These are phyloP conservation scores for Ilyonectria destructans DNA, from an alignment of 2,329 filamentous ascomycete genomes.

Conservation along the genomic window DNA sequence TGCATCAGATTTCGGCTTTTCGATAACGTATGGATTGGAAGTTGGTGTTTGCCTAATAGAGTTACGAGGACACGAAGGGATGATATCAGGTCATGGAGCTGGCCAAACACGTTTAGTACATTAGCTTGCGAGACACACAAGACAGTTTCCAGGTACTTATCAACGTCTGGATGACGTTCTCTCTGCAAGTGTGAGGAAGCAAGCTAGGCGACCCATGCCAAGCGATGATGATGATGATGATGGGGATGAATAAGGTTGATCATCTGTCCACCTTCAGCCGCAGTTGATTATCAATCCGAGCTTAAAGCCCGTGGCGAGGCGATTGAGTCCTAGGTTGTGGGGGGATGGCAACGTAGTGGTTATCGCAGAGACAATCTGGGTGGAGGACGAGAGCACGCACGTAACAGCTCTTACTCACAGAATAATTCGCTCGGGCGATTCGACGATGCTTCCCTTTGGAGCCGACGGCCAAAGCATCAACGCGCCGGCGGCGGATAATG, in stretches of 20 bases:
- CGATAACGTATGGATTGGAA: constrained; percentile 39
- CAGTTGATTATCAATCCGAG: constrained; percentile 13
- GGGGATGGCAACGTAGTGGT: neutral
- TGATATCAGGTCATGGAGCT: constrained; percentile 46
- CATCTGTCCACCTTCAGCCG: constrained; percentile 10
- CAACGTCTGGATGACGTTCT: constrained; percentile 2
- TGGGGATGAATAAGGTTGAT: neutral
- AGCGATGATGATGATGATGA: neutral
- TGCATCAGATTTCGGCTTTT: constrained; percentile 36
- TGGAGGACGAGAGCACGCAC: constrained; percentile 9
- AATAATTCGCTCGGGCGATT: neutral
- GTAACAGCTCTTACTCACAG: constrained; percentile 20
- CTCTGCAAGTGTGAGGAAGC: neutral
- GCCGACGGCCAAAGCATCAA: constrained; percentile 3
- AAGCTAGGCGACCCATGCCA: neutral
- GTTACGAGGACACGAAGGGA: constrained; percentile 53
- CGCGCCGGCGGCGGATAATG: constrained; percentile 3
- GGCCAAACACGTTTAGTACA: constrained; percentile 36
- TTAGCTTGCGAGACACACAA: constrained; percentile 30
- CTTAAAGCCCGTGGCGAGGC: neutral
- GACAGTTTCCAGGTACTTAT: constrained; percentile 19
- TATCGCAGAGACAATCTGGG: constrained; percentile 10
- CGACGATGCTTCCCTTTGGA: neutral
- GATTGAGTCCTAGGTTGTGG: constrained; percentile 5
- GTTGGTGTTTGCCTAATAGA: constrained; percentile 48